Evolutionary conservation across 371 early-diverging fungal genomes (phyloP), one percentile per base, ranked within the genome.

Genomic region (Mortierella sp.): DNA sequence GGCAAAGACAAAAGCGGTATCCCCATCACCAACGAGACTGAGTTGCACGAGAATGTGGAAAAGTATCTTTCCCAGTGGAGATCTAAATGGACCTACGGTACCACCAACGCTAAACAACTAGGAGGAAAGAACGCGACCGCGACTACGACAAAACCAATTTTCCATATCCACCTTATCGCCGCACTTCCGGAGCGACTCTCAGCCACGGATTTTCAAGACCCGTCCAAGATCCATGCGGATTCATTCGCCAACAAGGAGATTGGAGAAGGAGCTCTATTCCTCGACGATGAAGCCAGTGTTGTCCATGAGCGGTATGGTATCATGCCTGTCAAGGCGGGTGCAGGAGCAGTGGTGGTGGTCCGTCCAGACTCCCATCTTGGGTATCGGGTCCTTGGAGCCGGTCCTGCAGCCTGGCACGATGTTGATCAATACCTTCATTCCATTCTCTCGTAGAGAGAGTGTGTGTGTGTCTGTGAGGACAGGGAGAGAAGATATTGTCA

Each of bases 281-380:
- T 77, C 16, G 86, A 81, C 45, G 68, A 77, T 26, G 58, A 74
- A 4, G 19, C 73, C 1, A 52, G 70, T 0, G 31, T 72, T 54
- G 19, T 85, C 34, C 86, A 85, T 65, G 72, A 77, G 70, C 75
- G 82, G 16, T 85, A 80, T 44, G 86, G 86, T 28, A 72, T 85
- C 9, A 38, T 24, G 10, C 72, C 80, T 10, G 70, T 77, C 52
- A 85, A 79, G 78, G 71, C 72, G 2, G 82, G 86, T 0, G 21
- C 72, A 5, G 82, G 82, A n/a, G 82, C 75, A 11, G 74, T 85
- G 68, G 71, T 85, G 1, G 86, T 85, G 16, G 45, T 85, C 65
- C 82, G 86, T 8, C 86, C 86, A 13, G 86, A 81, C 48, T 79
- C 86, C 16, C 82, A 85, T 54, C n/a, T 82, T 4, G 86, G 86